Conservation (phyloP, 1,284 basidiomycete genomes). For the Pseudozyma sp. region DNA sequence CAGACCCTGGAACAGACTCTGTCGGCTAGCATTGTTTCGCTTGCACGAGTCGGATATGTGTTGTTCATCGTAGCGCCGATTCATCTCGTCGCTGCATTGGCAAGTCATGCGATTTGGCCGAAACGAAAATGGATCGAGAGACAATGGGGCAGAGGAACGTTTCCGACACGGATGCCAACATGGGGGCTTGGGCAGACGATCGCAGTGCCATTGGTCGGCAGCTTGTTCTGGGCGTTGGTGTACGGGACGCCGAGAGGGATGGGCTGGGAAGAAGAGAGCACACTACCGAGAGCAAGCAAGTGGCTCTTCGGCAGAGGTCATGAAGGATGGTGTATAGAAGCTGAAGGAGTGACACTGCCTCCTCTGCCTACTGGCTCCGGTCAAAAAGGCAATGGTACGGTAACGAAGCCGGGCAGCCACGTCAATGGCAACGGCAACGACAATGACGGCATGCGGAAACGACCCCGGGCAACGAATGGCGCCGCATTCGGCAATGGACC, state of each 20-base stretch:
- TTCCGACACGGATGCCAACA: constrained; percentile 19
- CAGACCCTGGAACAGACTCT: constrained; percentile 20
- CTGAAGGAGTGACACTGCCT: constrained; percentile 28
- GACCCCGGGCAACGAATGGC: too few species aligned
- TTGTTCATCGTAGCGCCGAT: constrained; percentile 18
- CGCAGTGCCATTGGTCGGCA: constrained; percentile 16
- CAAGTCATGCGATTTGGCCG: constrained; percentile 17
- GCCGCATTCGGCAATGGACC: too few species aligned
- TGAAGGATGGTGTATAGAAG: constrained; percentile 40
- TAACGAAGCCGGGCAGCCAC: not conserved
- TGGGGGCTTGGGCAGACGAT: constrained; percentile 25
- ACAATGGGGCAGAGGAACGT: constrained; percentile 1
- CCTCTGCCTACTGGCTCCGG: constrained; percentile 12
- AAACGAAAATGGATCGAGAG: constrained; percentile 2
- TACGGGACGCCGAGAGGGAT: constrained; percentile 26
- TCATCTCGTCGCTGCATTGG: constrained; percentile 14
- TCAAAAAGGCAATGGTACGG: not conserved
- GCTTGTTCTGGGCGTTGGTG: constrained; percentile 36
- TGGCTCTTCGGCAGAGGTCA: constrained; percentile 30
- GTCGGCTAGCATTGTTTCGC: not conserved
- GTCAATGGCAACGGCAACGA: not conserved
- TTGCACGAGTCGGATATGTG: constrained; percentile 12
- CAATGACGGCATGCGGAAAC: too few species aligned
- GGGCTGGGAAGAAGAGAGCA: constrained; percentile 23
- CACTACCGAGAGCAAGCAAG: constrained; percentile 21